Base-by-base conservation (phyloP, 257 asterid species). In the Nicotiana noctiflora region DNA sequence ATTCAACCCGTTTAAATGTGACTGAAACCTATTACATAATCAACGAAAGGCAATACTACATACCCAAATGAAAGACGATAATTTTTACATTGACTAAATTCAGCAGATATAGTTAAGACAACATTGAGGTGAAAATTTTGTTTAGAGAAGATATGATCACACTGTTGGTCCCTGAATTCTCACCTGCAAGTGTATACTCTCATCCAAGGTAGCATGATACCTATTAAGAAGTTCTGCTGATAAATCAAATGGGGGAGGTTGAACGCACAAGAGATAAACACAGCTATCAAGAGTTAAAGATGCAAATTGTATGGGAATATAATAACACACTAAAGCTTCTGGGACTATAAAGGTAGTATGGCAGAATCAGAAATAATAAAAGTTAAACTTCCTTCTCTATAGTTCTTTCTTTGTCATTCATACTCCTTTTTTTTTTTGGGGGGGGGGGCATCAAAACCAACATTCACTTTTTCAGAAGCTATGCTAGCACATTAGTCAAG, bases 191-290 rank as follows among this genome's bases (percentile, higher is more conserved):
- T 76, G 8, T n/a, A 82, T 53, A 53, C 84, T 76, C 67, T 82
- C 84, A 63, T 82, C 60, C 78, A 82, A 51, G 32, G 67, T 70
- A 75, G 23, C 72, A 72, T 19, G 72, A 64, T 51, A 82, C 77
- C 78, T 63, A 31, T 75, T 65, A 82, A 62, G 81, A 49, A 82
- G 66, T 32, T 63, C 70, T 32, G 56, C 11, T 76, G 81, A 63
- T 44, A 32, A 63, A 75, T 82, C 70, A 82, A 51, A 17, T n/a
- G 84, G 84, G 4, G 84, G 80, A 77, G 40, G 75, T 75, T 21
- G 62, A 53, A 53, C 40, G 65, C 81, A 82, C 84, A 76, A 46
- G 67, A n/a, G 40, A 76, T 82, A 82, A 76, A 82, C 81, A 82
- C 81, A 82, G 77, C 84, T 82, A 76, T 52, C 40, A 40, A 56